Evolutionary conservation across 768 basidiomycete species (phyloP).

Genomic region (Hypsizygus marmoreus): DNA sequence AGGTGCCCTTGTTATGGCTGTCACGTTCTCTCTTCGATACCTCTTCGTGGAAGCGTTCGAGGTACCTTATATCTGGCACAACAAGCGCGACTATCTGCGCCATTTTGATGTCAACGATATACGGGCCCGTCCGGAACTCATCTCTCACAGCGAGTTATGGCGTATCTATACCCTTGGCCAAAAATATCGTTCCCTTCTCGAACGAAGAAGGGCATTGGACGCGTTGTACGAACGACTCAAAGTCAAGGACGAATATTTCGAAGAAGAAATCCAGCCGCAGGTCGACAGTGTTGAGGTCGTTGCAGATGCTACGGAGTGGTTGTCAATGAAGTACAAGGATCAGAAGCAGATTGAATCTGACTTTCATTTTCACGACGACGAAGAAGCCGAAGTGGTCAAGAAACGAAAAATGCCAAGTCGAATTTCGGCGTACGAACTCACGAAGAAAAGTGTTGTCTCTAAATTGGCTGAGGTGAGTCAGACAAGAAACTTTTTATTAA

Average conservation of each 20-base stretch:
- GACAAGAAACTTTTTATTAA: neutral
- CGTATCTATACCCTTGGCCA: slow-evolving; percentile 86
- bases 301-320: slow-evolving; percentile 90
- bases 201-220: slow-evolving; percentile 65
- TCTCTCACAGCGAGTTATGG: slow-evolving; percentile 85
- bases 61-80: slow-evolving; percentile 93
- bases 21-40: slow-evolving; percentile 75
- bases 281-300: slow-evolving; percentile 86
- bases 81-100: slow-evolving; percentile 89
- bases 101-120: slow-evolving; percentile 74
- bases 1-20: slow-evolving; percentile 72
- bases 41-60: slow-evolving; percentile 89
- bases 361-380: slow-evolving; percentile 72
- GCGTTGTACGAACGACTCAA: slow-evolving; percentile 69
- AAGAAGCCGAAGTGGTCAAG: slow-evolving; percentile 51
- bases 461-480: slow-evolving; percentile 76
- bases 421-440: slow-evolving; percentile 79
- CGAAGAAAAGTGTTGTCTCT: slow-evolving; percentile 76
- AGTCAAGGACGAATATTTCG: slow-evolving; percentile 74
- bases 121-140: slow-evolving; percentile 65
- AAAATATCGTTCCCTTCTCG: slow-evolving; percentile 84
- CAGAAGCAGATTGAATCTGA: slow-evolving; percentile 63
- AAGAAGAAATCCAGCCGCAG: slow-evolving; percentile 62
- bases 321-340: slow-evolving; percentile 81
- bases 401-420: slow-evolving; percentile 84